Evolutionary conservation across 495 filamentous ascomycete species (phyloP), one percentile per base, ranked within the genome.

Genomic region (Xylaria acuta): DNA sequence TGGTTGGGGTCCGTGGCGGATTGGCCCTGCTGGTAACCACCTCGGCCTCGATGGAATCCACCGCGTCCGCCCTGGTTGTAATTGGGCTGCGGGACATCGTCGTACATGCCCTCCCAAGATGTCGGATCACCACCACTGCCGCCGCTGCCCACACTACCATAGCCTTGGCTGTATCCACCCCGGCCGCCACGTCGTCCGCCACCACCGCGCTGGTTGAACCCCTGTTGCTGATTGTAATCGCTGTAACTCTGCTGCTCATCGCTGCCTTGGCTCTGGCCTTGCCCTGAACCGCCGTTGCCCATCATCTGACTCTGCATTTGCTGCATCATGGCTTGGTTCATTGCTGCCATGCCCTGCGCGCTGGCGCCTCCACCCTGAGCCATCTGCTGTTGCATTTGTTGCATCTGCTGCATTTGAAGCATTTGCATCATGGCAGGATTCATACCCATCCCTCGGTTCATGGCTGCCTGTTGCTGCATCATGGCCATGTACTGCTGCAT

Each of bases 71-170:
- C 64, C 69, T 90, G 85, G 73, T 88, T 87, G 59, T 91, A 88
- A 69, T 91, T 90, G 11, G 94, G 94, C 76, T 95, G 94, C 30
- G 97, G 97, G 1, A 97, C 94, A 79, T 98, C 96, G 79, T 99
- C 96, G 80, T 99, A 99, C 96, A 99, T 99, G 68, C 96, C 96
- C 81, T 99, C 96, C 95, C 96, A 98, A 30, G 91, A 94, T 30
- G 93, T 95, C 32, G 92, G 91, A 5, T 80, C 81, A 67, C 73
- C 76, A 11, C 74, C 73, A 20, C 73, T 70, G 62, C 62, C 53
- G 18, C 49, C 87, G 88, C 43, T 80, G 67, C 74, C 75, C 59
- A 71, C 71, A 59, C 76, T 75, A 70, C 77, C 71, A 34, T 78
- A 79, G 32, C 22, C 53, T 45, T 76, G 76, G 22, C 70, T 78